These are phyloP conservation scores for Akanthomyces lecanii DNA, from an alignment of 2,329 filamentous ascomycete genomes.

Conservation along the genomic window DNA sequence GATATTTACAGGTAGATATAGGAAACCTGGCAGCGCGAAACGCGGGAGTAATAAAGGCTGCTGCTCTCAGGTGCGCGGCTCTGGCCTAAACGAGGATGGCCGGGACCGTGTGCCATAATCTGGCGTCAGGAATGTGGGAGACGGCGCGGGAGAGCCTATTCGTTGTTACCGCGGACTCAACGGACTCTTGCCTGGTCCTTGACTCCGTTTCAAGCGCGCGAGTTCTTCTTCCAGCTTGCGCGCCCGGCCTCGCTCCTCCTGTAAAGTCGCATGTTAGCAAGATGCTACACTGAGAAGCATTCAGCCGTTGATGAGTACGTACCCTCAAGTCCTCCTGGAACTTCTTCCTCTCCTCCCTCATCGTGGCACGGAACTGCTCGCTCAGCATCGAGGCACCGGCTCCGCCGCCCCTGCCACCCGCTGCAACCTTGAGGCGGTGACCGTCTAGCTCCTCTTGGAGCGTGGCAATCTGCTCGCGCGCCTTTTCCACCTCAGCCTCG, in stretches of 20 bases:
- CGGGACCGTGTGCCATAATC: slow-evolving; percentile 5
- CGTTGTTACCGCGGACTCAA: slow-evolving; percentile 35
- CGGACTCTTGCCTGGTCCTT: slow-evolving; percentile 40
- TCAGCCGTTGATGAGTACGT: slow-evolving; percentile 22
- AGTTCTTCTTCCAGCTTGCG: slow-evolving; percentile 51
- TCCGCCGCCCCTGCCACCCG: slow-evolving; percentile 32
- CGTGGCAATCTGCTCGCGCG: slow-evolving; percentile 34
- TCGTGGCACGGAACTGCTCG: slow-evolving; percentile 52
- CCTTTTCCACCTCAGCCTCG: slow-evolving; percentile 38
- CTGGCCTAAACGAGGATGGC: background rate
- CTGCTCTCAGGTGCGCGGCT: slow-evolving; percentile 5
- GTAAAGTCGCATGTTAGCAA: slow-evolving; percentile 26
- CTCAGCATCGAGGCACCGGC: slow-evolving; percentile 50
- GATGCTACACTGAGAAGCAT: background rate
- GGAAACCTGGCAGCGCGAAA: background rate
- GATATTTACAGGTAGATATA: background rate
- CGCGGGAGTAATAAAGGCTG: background rate
- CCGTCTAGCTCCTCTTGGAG: slow-evolving; percentile 50
- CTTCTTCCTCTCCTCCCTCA: slow-evolving; percentile 54
- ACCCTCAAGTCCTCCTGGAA: slow-evolving; percentile 53
- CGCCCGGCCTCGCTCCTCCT: slow-evolving; percentile 48
- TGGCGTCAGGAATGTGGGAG: slow-evolving; percentile 13
- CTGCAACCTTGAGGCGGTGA: slow-evolving; percentile 42
- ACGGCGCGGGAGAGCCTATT: slow-evolving; percentile 10
- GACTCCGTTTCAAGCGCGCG: slow-evolving; percentile 38